These are phyloP conservation scores for Neoarthrinium moseri DNA, from an alignment of 2,329 filamentous ascomycete genomes.

Conservation along the genomic window DNA sequence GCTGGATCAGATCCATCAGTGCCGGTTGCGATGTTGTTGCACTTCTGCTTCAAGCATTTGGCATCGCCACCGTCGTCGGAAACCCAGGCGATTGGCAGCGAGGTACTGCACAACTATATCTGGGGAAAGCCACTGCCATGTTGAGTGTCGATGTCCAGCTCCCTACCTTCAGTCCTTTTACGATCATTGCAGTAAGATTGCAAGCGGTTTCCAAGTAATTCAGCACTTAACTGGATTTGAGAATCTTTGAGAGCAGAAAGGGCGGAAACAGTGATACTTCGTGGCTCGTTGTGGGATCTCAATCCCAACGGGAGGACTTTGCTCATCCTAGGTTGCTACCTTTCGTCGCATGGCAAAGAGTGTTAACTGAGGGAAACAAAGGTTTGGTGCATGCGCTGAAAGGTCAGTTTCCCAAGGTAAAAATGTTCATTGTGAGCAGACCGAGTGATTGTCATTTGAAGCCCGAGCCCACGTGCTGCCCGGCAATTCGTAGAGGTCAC, in stretches of 20 bases:
- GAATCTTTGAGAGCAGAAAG: slow-evolving; percentile 23
- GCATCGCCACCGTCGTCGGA: slow-evolving; percentile 38
- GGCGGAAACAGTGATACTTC: slow-evolving; percentile 30
- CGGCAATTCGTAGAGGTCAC: too few species aligned
- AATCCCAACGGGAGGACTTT: slow-evolving; percentile 33
- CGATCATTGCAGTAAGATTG: slow-evolving; percentile 42
- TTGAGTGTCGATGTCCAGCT: slow-evolving; percentile 42
- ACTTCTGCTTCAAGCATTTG: slow-evolving; percentile 28
- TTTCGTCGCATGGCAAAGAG: too few species aligned
- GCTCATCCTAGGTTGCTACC: too few species aligned
- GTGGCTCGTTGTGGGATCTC: slow-evolving; percentile 17
- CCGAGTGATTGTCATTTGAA: slow-evolving; percentile 30
- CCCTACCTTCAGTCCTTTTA: slow-evolving; percentile 44
- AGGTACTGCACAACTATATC: slow-evolving; percentile 29
- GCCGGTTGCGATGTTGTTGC: slow-evolving; percentile 27
- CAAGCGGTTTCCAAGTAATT: slow-evolving; percentile 42
- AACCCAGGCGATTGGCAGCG: slow-evolving; percentile 26
- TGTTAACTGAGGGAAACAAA: too few species aligned
- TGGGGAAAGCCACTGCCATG: slow-evolving; percentile 36
- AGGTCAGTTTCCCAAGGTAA: slow-evolving; percentile 28
- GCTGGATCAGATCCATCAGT: slow-evolving; percentile 30
- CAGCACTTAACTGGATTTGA: slow-evolving; percentile 23
- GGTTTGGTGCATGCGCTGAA: slow-evolving; percentile 29
- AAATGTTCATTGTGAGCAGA: slow-evolving; percentile 16
- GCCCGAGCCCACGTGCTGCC: too few species aligned